Base-by-base conservation (phyloP, 1,139 yeast species). In the Kodamaea sp. region DNA sequence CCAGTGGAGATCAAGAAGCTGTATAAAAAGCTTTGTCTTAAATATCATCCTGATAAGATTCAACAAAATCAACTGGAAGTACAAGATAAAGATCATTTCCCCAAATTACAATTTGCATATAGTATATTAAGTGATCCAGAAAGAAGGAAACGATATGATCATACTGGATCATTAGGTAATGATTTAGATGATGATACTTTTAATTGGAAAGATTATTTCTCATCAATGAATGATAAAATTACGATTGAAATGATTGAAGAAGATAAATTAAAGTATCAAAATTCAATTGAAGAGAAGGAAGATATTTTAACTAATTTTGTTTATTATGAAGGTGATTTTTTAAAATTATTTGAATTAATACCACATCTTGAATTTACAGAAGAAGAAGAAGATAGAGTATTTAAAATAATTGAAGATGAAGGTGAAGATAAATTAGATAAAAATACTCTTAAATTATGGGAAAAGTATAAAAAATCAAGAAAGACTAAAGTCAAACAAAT, bases 41-140 rank as follows among this genome's bases (percentile, higher is more conserved):
- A 71, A 44, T 74, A 76, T 46, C 96, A 88, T 57, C 96, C 96
- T 0, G 96, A 88, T 60, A 88, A 87, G 55, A 55, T 75, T 32
- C 69, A 65, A 42, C 78, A 76, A 43, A 47, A 37, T 23, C 44
- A 44, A 27, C 45, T 48, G 12, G 45, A 45, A 27, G 30, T 25
- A 12, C 60, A 56, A 15, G 72, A 75, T 43, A 65, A 64, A 42
- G 65, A 60, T n/a, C 52, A 54, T 42, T 88, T 88, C 57, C 85
- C 88, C 44, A 65, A 74, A 49, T 72, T 88, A 24, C 92, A 87
- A 54, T 81, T 85, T 57, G 84, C 95, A 27, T 87, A 85, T 57
- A 70, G 83, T 36, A 72, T 88, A 2, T 64, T 88, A 29, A 70
- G 79, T 28, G 94, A 88, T 53, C 68, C 73, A 1, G 58, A 59